phyloP scores from a whole-genome alignment of 2,329 filamentous ascomycete species.

The Aschersonia sp. region DNA sequence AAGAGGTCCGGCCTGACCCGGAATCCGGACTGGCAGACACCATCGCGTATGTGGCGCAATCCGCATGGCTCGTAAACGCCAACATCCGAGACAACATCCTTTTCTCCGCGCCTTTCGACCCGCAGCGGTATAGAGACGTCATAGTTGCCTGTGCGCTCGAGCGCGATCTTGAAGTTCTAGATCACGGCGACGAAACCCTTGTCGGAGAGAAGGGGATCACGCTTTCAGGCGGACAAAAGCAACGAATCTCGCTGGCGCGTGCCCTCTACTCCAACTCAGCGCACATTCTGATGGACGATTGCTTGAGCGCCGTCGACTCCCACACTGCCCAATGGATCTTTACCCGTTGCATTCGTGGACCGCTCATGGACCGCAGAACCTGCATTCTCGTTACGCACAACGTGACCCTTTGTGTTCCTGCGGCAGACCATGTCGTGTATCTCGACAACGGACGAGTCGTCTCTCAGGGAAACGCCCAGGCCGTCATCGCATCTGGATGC shows the following conservation, averaged over 20 bases:
- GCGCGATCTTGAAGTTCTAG: slow-evolving; percentile 81
- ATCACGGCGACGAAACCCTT: slow-evolving; percentile 81
- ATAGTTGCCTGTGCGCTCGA: slow-evolving; percentile 84
- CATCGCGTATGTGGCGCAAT: slow-evolving; percentile 90
- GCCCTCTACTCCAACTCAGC: slow-evolving; percentile 92
- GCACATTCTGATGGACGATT: slow-evolving; percentile 86
- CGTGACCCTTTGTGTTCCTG: slow-evolving; percentile 70
- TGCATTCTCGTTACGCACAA: slow-evolving; percentile 97
- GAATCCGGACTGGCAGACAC: slow-evolving; percentile 81
- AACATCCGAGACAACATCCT: slow-evolving; percentile 94
- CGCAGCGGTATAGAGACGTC: slow-evolving; percentile 74
- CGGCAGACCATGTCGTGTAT: slow-evolving; percentile 66
- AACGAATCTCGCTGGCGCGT: slow-evolving; percentile 90
- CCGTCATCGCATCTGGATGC: slow-evolving; percentile 75
- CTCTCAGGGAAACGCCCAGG: slow-evolving; percentile 60
- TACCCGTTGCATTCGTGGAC: slow-evolving; percentile 77
- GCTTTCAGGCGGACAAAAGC: slow-evolving; percentile 92
- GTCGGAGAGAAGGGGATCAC: slow-evolving; percentile 97
- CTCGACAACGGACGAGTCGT: slow-evolving; percentile 76
- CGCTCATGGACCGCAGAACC: slow-evolving; percentile 76
- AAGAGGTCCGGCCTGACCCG: slow-evolving; percentile 69
- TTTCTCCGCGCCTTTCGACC: slow-evolving; percentile 69
- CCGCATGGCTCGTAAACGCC: slow-evolving; percentile 92
- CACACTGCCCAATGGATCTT: slow-evolving; percentile 99
- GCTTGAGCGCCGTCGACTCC: slow-evolving; percentile 89